Conservation (phyloP, 345 rosid genomes). For the Salix exigua region DNA sequence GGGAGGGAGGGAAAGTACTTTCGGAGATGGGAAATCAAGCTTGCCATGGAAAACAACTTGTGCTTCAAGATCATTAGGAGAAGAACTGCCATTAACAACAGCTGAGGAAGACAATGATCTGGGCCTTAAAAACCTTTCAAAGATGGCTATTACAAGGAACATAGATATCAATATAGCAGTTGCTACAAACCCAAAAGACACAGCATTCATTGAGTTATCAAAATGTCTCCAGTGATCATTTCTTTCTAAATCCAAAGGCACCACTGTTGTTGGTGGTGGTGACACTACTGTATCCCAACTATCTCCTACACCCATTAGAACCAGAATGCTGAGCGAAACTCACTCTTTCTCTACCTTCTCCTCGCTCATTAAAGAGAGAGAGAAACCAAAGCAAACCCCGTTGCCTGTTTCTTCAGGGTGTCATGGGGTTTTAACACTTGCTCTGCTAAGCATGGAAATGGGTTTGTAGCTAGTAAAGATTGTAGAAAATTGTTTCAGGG, state of each 20-base stretch:
- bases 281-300: slow-evolving; percentile 17
- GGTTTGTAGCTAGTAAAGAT: background rate
- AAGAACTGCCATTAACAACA: background rate
- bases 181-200: slow-evolving; percentile 33
- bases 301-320: slow-evolving; percentile 16
- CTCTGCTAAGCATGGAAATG: background rate
- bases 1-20: slow-evolving; percentile 8
- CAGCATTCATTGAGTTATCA: slow-evolving; percentile 29
- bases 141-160: slow-evolving; percentile 34
- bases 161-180: slow-evolving; percentile 30
- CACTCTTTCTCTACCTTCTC: background rate
- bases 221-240: slow-evolving; percentile 27
- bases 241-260: slow-evolving; percentile 13
- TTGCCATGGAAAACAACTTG: slow-evolving; percentile 13
- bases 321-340: background rate
- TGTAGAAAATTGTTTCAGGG: background rate
- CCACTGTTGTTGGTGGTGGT: slow-evolving; percentile 8
- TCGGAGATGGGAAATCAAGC: slow-evolving; percentile 19
- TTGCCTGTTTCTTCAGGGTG: background rate
- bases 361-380: background rate
- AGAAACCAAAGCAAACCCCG: background rate
- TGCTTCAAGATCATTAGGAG: slow-evolving; percentile 16
- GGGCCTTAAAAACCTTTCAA: slow-evolving; percentile 27
- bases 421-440: background rate
- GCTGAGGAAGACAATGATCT: slow-evolving; percentile 5